Evolutionary conservation across 352 stramenopile species (phyloP), one percentile per base, ranked within the genome.

Genomic region (Phytophthora sojae): DNA sequence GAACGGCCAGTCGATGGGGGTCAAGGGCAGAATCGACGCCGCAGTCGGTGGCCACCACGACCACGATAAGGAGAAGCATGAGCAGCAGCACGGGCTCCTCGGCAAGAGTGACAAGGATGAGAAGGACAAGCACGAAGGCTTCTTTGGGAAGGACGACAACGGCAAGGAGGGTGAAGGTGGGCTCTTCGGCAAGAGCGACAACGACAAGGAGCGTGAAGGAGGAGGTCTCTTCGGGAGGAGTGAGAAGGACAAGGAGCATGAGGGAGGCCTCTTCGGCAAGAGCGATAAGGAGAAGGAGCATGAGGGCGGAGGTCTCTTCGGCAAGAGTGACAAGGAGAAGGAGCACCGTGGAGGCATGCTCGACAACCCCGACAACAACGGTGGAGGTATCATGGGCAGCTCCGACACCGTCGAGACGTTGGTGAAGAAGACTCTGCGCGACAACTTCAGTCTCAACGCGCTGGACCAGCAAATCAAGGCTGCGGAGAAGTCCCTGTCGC

Each of bases 381-480:
- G 61, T 0, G 57, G 66, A 8, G 60, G 67, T 14, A 51, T 79
- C 15, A 50, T 67, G 15, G 71, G 71, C 6, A 75, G 61, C 32
- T 37, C 61, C 12, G 71, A 79, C n/a, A 79, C 61, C 3, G 67
- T 79, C 4, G 71, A 79, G 42, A 68, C 61, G 2, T 4, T 79
- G 4, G 71, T 79, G 17, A 65, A 50, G 51, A 69, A 75, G 32
- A 66, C 51, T 3, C 57, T 79, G 0, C 51, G 61, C 25, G 67
- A 79, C 37, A 51, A 79, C 44, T 79, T 79, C 57, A 73, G 63
- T 15, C 32, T 79, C 14, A 62, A 19, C 3, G 61, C 61, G 7
- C 37, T 79, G 42, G 49, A 75, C 17, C 61, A 73, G 6, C 71
- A 79, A 57, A 72, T 79, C 45, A 54, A 47, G 19, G 52, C 57